Conservation (phyloP, 306 rosid genomes). For the Cyamopsis tetragonoloba region DNA sequence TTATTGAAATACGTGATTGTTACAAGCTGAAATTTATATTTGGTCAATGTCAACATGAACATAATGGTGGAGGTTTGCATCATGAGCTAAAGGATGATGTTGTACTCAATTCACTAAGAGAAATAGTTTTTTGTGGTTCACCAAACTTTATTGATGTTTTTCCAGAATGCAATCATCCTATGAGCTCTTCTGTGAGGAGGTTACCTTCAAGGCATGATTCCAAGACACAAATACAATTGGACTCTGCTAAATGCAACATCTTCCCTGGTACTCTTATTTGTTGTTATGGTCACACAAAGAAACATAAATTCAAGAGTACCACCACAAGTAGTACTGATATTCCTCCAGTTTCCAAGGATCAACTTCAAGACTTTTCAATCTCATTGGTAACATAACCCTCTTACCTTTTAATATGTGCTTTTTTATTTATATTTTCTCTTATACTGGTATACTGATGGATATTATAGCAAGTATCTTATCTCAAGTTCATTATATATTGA, state of each 20-base stretch:
- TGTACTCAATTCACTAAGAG: too few species aligned
- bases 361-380: background rate
- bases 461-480: too few species aligned
- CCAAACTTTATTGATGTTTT: background rate
- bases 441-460: too few species aligned
- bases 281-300: background rate
- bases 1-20: background rate
- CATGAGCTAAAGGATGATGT: too few species aligned
- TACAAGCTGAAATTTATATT: background rate
- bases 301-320: background rate
- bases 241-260: background rate
- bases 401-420: too few species aligned
- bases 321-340: background rate
- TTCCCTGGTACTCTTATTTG: background rate
- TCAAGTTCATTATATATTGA: too few species aligned
- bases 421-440: too few species aligned
- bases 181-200: background rate
- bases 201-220: too few species aligned
- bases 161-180: background rate
- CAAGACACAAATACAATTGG: background rate
- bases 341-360: background rate
- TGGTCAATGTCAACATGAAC: background rate
- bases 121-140: too few species aligned
- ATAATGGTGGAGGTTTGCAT: accelerated
- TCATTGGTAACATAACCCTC: background rate